Evolutionary conservation across 2,329 filamentous ascomycete genomes (phyloP), one percentile per base, ranked within the genome.

Genomic region (Cryoendolithus antarcticus): DNA sequence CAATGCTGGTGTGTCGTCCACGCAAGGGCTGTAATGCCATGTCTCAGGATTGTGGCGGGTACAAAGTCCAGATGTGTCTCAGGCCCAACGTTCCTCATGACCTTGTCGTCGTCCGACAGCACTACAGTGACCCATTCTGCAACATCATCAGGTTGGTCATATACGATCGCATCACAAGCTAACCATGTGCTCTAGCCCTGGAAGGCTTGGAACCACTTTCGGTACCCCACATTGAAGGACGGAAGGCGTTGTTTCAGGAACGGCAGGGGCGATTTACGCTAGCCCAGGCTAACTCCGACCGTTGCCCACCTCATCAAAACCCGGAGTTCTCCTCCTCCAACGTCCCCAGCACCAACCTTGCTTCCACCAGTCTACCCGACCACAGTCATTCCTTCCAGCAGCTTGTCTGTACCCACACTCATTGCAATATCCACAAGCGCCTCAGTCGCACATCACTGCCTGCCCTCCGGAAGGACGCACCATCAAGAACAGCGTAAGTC

Each of bases 391-490:
- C 39, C 33, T 41, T 41, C 39, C 32, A 10, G 39, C 39, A 41
- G 39, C 34, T 41, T 19, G 39, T 27, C 34, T 41, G 39, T 33
- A 41, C 39, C 34, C 39, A 41, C 39, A 41, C 39, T 41, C 39
- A 34, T 41, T 41, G 30, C 36, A 37, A 31, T 31, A 34, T 11
- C 9, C 39, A 32, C 30, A 12, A 11, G 38, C 38, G 29, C 39
- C 34, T 35, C 39, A 41, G 34, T 27, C 21, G 39, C 36, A 32
- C 33, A 34, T 35, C 38, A 29, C 33, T 40, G 29, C 15, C 34
- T 35, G 13, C 38, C 33, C 12, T 12, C 32, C n/a, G 31, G 24
- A 31, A 30, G 34, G 33, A 27, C 13, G 32, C n/a, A 31, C 32
- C 39, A 37, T 35, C 28, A 34, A 34, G 33, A 36, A 34, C 34